Evolutionary conservation across 164 flowering plant species (phyloP).

Genomic region (Piper betle): DNA sequence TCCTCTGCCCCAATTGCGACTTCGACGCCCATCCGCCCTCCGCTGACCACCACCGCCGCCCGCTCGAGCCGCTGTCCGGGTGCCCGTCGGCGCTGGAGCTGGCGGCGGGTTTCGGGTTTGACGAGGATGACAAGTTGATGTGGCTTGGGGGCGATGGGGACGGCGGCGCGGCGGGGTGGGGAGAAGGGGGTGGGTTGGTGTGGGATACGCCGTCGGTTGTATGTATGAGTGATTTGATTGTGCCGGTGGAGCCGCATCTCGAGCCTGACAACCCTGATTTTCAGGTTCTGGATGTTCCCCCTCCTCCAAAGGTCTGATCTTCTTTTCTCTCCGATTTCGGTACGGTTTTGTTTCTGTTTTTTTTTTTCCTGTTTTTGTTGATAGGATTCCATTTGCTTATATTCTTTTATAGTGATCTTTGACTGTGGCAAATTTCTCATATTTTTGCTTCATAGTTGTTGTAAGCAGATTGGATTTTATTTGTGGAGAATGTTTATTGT

Average conservation of each 20-base stretch:
- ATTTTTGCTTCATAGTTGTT: too few species aligned
- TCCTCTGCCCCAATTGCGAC: slow-evolving; percentile 73
- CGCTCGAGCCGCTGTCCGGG: slow-evolving; percentile 59
- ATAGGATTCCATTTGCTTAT: too few species aligned
- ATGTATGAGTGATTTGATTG: slow-evolving; percentile 55
- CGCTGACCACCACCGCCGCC: slow-evolving; percentile 26
- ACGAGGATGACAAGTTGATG: slow-evolving; percentile 26
- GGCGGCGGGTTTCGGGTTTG: slow-evolving; percentile 39
- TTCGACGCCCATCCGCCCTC: slow-evolving; percentile 43
- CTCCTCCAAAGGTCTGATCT: slow-evolving; percentile 51
- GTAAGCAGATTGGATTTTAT: too few species aligned
- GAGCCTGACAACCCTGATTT: slow-evolving; percentile 22
- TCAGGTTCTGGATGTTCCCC: slow-evolving; percentile 50
- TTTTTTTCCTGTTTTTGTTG: too few species aligned
- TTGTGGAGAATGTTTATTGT: too few species aligned
- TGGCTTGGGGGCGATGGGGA: slow-evolving; percentile 5
- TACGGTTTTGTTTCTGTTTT: too few species aligned
- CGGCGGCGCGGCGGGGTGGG: slow-evolving; percentile 12
- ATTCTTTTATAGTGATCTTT: too few species aligned
- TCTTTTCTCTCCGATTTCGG: too few species aligned
- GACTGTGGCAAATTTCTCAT: too few species aligned
- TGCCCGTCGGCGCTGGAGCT: slow-evolving; percentile 51
- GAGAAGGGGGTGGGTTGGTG: slow-evolving; percentile 29
- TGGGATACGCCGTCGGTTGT: slow-evolving; percentile 53
- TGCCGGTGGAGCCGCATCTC: slow-evolving; percentile 7